A percentile compares a stretch with the other conserved stretches of the same genome.
Evolutionary conservation across 2,329 filamentous ascomycete species (phyloP).

Genomic region (Neopestalotiopsis rosae): DNA sequence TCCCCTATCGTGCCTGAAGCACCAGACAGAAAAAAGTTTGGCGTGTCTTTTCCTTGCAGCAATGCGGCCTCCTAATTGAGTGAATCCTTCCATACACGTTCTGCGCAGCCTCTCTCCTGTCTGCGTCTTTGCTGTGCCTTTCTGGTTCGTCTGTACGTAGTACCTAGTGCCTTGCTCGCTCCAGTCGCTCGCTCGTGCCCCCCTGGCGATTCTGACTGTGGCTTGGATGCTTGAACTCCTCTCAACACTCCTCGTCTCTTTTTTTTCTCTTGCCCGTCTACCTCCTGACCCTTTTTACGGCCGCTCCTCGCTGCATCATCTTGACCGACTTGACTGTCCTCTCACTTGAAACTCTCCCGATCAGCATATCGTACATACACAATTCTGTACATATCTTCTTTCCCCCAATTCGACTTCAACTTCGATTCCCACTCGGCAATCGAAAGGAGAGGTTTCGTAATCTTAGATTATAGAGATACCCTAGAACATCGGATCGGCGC

Average conservation of each 20-base stretch:
- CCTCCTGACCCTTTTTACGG: neutral
- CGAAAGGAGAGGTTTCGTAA: neutral
- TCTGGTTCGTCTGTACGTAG: neutral
- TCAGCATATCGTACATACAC: slow-evolving; percentile 3
- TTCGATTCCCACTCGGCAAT: neutral
- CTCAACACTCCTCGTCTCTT: neutral
- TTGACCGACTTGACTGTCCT: neutral
- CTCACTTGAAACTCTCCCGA: neutral
- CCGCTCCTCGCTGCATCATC: neutral
- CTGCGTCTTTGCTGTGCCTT: neutral
- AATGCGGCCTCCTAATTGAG: slow-evolving; percentile 10
- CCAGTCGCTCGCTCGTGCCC: neutral
- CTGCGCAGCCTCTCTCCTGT: neutral
- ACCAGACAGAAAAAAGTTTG: slow-evolving; percentile 13
- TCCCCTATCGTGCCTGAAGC: neutral
- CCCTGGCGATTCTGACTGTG: neutral
- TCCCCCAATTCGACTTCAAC: neutral
- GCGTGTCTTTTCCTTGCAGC: neutral
- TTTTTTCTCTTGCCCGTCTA: neutral
- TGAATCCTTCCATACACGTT: slow-evolving; percentile 1
- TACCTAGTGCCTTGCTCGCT: neutral
- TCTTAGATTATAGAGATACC: slow-evolving; percentile 1
- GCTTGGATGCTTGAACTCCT: neutral
- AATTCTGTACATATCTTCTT: neutral
- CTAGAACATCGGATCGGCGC: neutral